These are phyloP conservation scores for Annulohypoxylon nitens DNA, from an alignment of 495 filamentous ascomycete genomes.

Conservation along the genomic window DNA sequence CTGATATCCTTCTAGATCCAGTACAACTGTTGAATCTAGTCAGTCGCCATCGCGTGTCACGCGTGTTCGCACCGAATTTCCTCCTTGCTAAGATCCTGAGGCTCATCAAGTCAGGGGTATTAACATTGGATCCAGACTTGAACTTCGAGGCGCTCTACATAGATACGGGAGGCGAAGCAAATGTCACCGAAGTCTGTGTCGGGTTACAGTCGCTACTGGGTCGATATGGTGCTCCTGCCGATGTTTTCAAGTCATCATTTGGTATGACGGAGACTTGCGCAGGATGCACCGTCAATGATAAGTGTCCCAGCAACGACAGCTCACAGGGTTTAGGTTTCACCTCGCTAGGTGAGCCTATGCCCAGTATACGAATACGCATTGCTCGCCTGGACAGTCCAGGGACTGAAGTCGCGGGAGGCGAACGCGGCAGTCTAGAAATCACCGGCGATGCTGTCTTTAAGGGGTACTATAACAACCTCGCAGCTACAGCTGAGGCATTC, in stretches of 20 bases:
- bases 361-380: slow-evolving; percentile 50
- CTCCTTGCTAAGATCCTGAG: slow-evolving; percentile 56
- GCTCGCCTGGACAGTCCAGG: slow-evolving; percentile 12
- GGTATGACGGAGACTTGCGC: slow-evolving; percentile 72
- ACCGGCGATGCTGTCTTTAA: slow-evolving; percentile 65
- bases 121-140: not conserved
- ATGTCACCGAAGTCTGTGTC: slow-evolving; percentile 35
- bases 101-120: slow-evolving; percentile 8
- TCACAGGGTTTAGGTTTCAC: slow-evolving; percentile 56
- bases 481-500: slow-evolving; percentile 67
- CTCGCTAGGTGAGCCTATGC: slow-evolving; percentile 58
- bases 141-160: slow-evolving; percentile 16
- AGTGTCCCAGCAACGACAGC: slow-evolving; percentile 56
- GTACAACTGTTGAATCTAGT: slow-evolving; percentile 58
- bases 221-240: slow-evolving; percentile 50
- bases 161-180: slow-evolving; percentile 47
- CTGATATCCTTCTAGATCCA: slow-evolving; percentile 60
- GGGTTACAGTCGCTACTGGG: slow-evolving; percentile 50
- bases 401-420: slow-evolving; percentile 21
- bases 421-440: slow-evolving; percentile 46
- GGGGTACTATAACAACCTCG: slow-evolving; percentile 70
- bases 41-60: slow-evolving; percentile 57
- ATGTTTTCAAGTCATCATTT: slow-evolving; percentile 63
- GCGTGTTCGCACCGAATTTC: slow-evolving; percentile 70
- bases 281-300: slow-evolving; percentile 57